Base-by-base conservation (phyloP, 495 filamentous ascomycete species). In the Darksidea phi region DNA sequence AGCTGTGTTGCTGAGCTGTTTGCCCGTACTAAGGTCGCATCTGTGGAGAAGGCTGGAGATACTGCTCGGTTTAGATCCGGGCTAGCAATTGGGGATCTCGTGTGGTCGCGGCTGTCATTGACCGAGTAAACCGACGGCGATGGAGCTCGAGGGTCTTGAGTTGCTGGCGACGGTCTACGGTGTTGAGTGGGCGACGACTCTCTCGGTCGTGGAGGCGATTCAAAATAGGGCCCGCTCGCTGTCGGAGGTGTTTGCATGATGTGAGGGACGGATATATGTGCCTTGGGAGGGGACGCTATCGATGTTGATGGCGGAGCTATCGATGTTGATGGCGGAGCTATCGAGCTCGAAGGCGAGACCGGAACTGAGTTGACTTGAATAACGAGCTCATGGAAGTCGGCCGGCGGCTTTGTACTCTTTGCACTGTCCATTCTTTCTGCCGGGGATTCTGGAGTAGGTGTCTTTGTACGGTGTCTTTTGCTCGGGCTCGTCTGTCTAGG, bases 401-500 rank as follows among this genome's bases (percentile, higher is more conserved):
- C 48, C 21, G 63, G 66, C 42, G 65, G 24, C 45, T 66, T 69
- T 15, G 57, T 52, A 54, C 61, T 59, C 64, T 67, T 67, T 26
- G 64, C 59, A 61, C 60, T 61, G 6, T 67, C 64, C 52, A 62
- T 62, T 38, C 62, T 52, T 67, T 75, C 42, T 50, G 47, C 28
- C 74, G 75, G 6, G 74, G 75, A 59, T 72, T 77, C 67, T 71
- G 79, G 67, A 64, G 69, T 54, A 55, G 71, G 66, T 68, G 77
- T 47, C 42, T 62, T 67, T 18, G 63, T 38, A 24, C 49, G 57
- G 43, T 46, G 57, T 36, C 17, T 58, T 36, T 48, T 57, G 32
- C 50, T 54, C 17, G 62, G 67, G 52, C 67, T 70, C 48, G 64
- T 46, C 42, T 64, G 57, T 37, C 64, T 54, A 34, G 24, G 52